Percentiles rank a stretch among this genome's conserved stretches.
These are phyloP conservation scores for Aspergillus sparsus DNA, from an alignment of 495 filamentous ascomycete species.

Conservation along the genomic window DNA sequence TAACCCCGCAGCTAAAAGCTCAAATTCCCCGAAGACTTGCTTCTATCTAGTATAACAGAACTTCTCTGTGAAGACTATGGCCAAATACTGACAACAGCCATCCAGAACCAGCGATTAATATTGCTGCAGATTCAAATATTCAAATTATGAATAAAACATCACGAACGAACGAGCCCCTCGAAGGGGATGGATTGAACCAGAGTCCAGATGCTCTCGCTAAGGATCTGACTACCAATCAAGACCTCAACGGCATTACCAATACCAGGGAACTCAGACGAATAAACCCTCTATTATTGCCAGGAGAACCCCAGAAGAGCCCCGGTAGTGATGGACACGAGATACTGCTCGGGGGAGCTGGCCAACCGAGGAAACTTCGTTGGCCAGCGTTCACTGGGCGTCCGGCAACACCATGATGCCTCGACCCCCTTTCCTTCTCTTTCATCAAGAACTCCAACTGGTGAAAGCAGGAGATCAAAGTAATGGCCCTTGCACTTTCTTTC, in stretches of 20 bases:
- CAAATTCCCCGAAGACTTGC: too few species aligned
- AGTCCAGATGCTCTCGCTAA: slow-evolving; percentile 55
- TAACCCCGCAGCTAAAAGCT: too few species aligned
- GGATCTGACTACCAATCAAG: slow-evolving; percentile 61
- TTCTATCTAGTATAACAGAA: too few species aligned
- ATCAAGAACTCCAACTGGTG: slow-evolving; percentile 25
- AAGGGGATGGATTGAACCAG: slow-evolving; percentile 60
- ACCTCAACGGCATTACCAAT: slow-evolving; percentile 60
- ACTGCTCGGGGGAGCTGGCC: slow-evolving; percentile 28
- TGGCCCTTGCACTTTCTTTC: slow-evolving; percentile 33
- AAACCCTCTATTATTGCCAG: slow-evolving; percentile 33
- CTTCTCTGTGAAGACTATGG: too few species aligned
- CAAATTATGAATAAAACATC: slow-evolving; percentile 63
- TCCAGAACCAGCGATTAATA: too few species aligned
- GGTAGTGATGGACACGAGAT: slow-evolving; percentile 29
- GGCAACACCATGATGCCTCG: too few species aligned
- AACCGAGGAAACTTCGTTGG: too few species aligned
- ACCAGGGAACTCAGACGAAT: slow-evolving; percentile 39
- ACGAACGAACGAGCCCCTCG: slow-evolving; percentile 56
- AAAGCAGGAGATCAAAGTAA: slow-evolving; percentile 40
- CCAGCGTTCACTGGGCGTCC: too few species aligned
- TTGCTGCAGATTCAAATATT: background rate
- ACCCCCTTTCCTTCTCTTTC: too few species aligned
- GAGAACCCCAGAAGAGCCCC: slow-evolving; percentile 27
- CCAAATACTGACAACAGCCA: too few species aligned